phyloP scores from a whole-genome alignment of 2,329 filamentous ascomycete species.

The Stemphylium lycopersici region DNA sequence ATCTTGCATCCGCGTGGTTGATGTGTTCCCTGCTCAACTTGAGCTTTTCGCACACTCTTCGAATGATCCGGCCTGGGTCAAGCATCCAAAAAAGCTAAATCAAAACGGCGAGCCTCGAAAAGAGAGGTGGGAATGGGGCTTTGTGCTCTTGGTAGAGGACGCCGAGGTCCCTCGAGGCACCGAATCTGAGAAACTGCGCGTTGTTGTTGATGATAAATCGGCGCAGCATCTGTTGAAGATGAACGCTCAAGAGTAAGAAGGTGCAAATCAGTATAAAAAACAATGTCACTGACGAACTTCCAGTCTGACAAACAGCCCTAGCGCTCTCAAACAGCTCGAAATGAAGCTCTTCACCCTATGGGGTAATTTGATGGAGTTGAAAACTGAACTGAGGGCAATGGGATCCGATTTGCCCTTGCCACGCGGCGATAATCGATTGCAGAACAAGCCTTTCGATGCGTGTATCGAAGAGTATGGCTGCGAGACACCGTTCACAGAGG shows the following conservation, averaged over 20 bases:
- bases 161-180: slow-evolving; percentile 49
- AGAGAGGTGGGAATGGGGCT: slow-evolving; percentile 80
- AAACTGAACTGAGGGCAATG: slow-evolving; percentile 67
- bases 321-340: slow-evolving; percentile 61
- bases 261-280: not conserved
- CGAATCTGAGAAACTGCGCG: slow-evolving; percentile 60
- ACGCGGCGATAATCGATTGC: slow-evolving; percentile 31
- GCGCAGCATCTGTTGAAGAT: slow-evolving; percentile 64
- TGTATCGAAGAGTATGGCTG: slow-evolving; percentile 34
- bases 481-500: slow-evolving; percentile 20
- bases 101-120: slow-evolving; percentile 43
- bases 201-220: slow-evolving; percentile 64
- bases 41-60: slow-evolving; percentile 69
- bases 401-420: slow-evolving; percentile 33
- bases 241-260: slow-evolving; percentile 60
- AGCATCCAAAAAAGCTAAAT: slow-evolving; percentile 47
- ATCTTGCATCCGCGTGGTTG: slow-evolving; percentile 74
- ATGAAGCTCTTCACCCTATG: slow-evolving; percentile 80
- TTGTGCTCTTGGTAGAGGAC: slow-evolving; percentile 79
- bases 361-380: slow-evolving; percentile 69
- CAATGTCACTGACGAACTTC: slow-evolving; percentile 11
- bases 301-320: slow-evolving; percentile 63
- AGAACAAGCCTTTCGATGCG: slow-evolving; percentile 53
- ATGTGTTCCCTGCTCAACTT: slow-evolving; percentile 74
- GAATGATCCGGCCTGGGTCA: slow-evolving; percentile 43